Base-by-base conservation (phyloP, 2,329 filamentous ascomycete species). In the Cryphonectria naterciae region DNA sequence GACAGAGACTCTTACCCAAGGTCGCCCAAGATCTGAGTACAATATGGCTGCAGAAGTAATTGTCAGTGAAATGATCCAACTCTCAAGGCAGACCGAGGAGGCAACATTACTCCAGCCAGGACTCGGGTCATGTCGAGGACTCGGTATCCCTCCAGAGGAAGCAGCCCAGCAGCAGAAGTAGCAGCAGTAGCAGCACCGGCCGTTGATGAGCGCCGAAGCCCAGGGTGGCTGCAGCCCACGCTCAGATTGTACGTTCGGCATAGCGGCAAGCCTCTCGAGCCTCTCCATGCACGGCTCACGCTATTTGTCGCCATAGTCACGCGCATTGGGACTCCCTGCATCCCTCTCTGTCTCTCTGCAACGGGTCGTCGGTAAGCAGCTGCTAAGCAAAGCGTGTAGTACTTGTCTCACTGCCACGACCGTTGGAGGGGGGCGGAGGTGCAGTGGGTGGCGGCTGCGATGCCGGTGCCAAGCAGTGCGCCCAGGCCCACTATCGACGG, bases 41-140 rank as follows among this genome's bases (percentile, higher is more conserved):
- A 98, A 79, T 98, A 98, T 75, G 96, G 96, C 94, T 98, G 77
- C 19, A 70, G 41, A 17, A 7, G 7, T 58, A 25, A 43, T 52
- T n/a, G 32, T 52, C 60, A 41, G 56, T 41, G 2, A 3, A 22
- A 32, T 32, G n/a, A 11, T 46, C 39, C 25, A 6, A 8, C 37
- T 64, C 19, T 41, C 25, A 2, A 10, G 15, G 13, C 10, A 10
- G n/a, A 64, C n/a, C 39, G 25, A 41, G 7, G 7, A 17, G 37
- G 35, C 61, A 25, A 63, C 39, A 92, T 82, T 85, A 98, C 95
- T 70, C 96, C 96, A 74, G 96, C 96, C 74, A 99, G 83, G 1
- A 99, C 96, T 83, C 96, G 89, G 4, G 95, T 98, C 94, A 99
- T 97, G 80, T 99, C 96, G 73, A 99, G 86, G 19, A 98, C 95